Percentiles rank a stretch among this genome's conserved stretches.
These are phyloP conservation scores for Gymnopilus junonius DNA, from an alignment of 768 basidiomycete genomes.

Conservation along the genomic window DNA sequence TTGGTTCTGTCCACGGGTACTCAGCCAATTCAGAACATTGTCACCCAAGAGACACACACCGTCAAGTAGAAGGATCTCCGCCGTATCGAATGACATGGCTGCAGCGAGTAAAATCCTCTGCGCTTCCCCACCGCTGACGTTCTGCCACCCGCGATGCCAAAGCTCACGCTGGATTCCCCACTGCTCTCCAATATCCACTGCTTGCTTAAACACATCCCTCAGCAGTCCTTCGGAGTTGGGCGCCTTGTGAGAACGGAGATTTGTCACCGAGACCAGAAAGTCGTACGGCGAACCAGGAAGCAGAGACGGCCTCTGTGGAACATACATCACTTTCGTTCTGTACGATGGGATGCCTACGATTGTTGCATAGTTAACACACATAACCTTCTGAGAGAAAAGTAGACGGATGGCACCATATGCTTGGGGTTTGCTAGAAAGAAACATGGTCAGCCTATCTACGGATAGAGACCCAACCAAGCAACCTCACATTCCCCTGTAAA, in stretches of 20 bases:
- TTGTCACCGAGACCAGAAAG: slow-evolving; percentile 62
- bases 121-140: slow-evolving; percentile 84
- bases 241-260: slow-evolving; percentile 52
- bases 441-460: neutral
- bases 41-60: slow-evolving; percentile 52
- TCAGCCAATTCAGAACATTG: neutral
- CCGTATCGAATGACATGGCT: slow-evolving; percentile 71
- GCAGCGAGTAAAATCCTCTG: slow-evolving; percentile 84
- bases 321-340: slow-evolving; percentile 81
- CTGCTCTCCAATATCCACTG: slow-evolving; percentile 55
- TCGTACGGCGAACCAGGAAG: slow-evolving; percentile 80
- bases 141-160: slow-evolving; percentile 82
- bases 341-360: slow-evolving; percentile 68
- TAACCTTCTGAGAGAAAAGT: neutral
- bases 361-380: neutral
- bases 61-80: slow-evolving; percentile 80
- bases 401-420: slow-evolving; percentile 40
- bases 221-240: slow-evolving; percentile 11
- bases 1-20: slow-evolving; percentile 65
- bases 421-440: slow-evolving; percentile 47
- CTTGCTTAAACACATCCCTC: slow-evolving; percentile 33
- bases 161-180: slow-evolving; percentile 74
- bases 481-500: slow-evolving; percentile 67
- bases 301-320: slow-evolving; percentile 89
- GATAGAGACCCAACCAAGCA: neutral